Conservation (phyloP, 371 early-diverging fungal genomes). For the Apophysomyces sp. region DNA sequence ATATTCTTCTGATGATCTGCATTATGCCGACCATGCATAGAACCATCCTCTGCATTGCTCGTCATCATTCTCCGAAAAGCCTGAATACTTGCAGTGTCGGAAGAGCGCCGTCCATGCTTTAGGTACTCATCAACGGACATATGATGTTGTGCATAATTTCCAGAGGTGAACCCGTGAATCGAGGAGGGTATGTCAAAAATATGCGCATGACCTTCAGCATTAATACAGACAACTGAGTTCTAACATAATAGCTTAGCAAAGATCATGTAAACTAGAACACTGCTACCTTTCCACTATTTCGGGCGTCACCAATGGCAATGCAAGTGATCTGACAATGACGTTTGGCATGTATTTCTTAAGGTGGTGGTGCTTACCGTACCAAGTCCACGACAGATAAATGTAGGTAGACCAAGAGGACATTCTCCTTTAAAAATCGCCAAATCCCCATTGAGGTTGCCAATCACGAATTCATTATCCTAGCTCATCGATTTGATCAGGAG, state of each 20-base stretch:
- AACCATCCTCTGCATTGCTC: slow-evolving; percentile 5
- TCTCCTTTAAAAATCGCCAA: slow-evolving; percentile 80
- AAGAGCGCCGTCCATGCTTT: slow-evolving; percentile 34
- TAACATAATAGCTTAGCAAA: not conserved
- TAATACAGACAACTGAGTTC: slow-evolving; percentile 66
- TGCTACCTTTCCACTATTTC: slow-evolving; percentile 56
- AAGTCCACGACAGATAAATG: slow-evolving; percentile 55
- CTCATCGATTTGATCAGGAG: not conserved
- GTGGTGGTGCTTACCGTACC: slow-evolving; percentile 53
- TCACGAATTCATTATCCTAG: slow-evolving; percentile 82
- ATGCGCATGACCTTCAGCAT: slow-evolving; percentile 68
- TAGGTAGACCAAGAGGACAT: slow-evolving; percentile 50
- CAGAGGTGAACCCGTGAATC: slow-evolving; percentile 2
- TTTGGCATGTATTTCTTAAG: not conserved
- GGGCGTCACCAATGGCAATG: slow-evolving; percentile 65
- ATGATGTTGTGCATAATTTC: slow-evolving; percentile 16
- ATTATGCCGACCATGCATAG: not conserved
- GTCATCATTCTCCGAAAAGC: slow-evolving; percentile 37
- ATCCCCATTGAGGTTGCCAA: slow-evolving; percentile 78
- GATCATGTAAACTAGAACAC: not conserved
- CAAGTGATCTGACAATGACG: slow-evolving; percentile 16
- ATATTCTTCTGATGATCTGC: slow-evolving; percentile 9
- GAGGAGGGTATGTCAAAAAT: slow-evolving; percentile 57
- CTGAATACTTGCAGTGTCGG: slow-evolving; percentile 42
- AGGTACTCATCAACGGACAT: slow-evolving; percentile 41